Evolutionary conservation across 2,329 filamentous ascomycete genomes (phyloP).

Genomic region (Pseudocercospora fijiensis): DNA sequence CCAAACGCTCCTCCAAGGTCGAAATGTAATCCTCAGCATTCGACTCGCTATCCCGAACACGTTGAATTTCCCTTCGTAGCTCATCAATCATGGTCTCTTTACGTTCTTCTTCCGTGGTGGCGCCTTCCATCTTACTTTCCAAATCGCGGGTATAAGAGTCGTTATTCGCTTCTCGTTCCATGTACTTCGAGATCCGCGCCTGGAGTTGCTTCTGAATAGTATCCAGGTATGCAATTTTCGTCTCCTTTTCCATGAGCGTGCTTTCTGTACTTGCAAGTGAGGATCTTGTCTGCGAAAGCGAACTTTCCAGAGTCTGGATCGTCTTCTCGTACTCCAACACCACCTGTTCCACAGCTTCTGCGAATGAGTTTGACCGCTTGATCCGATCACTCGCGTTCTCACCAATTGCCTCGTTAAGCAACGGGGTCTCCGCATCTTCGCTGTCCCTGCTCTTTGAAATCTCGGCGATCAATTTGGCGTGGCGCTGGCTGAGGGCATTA

Average conservation of each 20-base stretch:
- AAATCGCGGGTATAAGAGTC: constrained; percentile 91
- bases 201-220: constrained; percentile 90
- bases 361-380: constrained; percentile 93
- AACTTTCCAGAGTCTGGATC: constrained; percentile 88
- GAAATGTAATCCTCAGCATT: constrained; percentile 96
- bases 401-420: constrained; percentile 62
- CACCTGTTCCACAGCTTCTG: constrained; percentile 91
- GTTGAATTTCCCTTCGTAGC: constrained; percentile 84
- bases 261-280: constrained; percentile 84
- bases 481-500: constrained; percentile 81
- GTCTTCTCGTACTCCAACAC: constrained; percentile 98
- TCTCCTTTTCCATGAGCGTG: constrained; percentile 84
- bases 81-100: constrained; percentile 82
- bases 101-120: constrained; percentile 88
- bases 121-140: constrained; percentile 84
- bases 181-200: constrained; percentile 82
- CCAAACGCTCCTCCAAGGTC: constrained; percentile 89
- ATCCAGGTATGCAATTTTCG: constrained; percentile 87
- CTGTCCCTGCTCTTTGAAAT: constrained; percentile 81
- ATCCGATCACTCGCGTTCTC: constrained; percentile 82
- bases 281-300: constrained; percentile 80
- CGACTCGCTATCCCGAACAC: constrained; percentile 84
- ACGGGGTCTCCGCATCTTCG: constrained; percentile 55
- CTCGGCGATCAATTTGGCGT: constrained; percentile 93
- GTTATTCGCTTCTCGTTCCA: constrained; percentile 87